A percentile compares a stretch with the other conserved stretches of the same genome.
These are phyloP conservation scores for Torulaspora maleeae DNA, from an alignment of 805 yeast species.

Conservation along the genomic window DNA sequence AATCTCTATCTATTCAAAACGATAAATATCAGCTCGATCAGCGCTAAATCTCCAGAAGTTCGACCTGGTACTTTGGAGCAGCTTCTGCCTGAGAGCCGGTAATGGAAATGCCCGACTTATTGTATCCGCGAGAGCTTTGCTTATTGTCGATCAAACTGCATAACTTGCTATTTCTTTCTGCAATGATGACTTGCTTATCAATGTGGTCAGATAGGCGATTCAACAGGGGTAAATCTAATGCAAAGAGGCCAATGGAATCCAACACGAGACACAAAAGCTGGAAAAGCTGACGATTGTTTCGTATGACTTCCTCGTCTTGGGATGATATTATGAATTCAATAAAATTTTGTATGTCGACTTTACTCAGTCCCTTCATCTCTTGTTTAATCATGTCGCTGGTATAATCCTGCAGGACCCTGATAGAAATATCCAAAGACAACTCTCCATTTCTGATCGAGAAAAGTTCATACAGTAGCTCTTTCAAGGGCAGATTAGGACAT, in stretches of 20 bases:
- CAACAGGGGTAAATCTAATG: conserved; percentile 28
- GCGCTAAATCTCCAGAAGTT: conserved; percentile 25
- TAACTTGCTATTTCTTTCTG: conserved; percentile 31
- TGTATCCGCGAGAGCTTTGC: conserved; percentile 8
- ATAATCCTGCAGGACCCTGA: conserved; percentile 62
- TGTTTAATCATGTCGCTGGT: conserved; percentile 54
- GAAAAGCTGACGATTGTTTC: conserved; percentile 26
- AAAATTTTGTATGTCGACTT: conserved; percentile 33
- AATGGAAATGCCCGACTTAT: conserved; percentile 6
- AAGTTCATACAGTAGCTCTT: conserved; percentile 60
- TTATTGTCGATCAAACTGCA: conserved; percentile 29
- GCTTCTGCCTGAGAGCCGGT: conserved; percentile 14
- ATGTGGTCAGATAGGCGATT: conserved; percentile 24
- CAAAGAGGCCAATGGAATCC: conserved; percentile 36
- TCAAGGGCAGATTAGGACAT: conserved; percentile 61
- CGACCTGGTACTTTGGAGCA: conserved; percentile 30
- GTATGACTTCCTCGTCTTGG: conserved; percentile 18
- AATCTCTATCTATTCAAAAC: conserved; percentile 1
- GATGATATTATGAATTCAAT: conserved; percentile 32
- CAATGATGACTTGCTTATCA: conserved; percentile 25
- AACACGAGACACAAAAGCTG: conserved; percentile 31
- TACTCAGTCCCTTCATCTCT: conserved; percentile 35
- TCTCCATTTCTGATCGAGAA: conserved; percentile 53
- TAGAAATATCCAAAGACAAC: conserved; percentile 61
- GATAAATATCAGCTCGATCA: background rate